phyloP scores from a whole-genome alignment of 257 asterid genomes.

The Buddleja alternifolia region DNA sequence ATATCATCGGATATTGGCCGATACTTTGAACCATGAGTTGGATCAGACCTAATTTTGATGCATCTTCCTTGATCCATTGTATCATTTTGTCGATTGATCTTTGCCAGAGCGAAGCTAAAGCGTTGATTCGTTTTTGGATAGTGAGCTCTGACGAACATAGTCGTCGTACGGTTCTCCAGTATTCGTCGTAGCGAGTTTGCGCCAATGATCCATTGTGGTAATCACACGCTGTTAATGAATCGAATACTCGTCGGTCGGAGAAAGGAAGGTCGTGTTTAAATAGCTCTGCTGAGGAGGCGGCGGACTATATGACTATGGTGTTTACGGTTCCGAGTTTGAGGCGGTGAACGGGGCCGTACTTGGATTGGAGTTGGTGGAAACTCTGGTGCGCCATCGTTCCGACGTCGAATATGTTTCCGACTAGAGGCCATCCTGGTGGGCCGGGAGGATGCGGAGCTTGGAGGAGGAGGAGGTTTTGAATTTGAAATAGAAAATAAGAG shows the following conservation, averaged over 20 bases:
- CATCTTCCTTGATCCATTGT: conserved; percentile 41
- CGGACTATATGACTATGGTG: conserved; percentile 36
- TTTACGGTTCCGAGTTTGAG: conserved; percentile 40
- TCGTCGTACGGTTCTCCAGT: conserved; percentile 44
- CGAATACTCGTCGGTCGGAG: conserved; percentile 30
- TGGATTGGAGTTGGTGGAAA: conserved; percentile 25
- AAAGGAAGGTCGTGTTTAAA: conserved; percentile 46
- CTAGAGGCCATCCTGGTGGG: conserved; percentile 48
- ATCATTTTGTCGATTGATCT: conserved; percentile 39
- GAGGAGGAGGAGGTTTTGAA: conserved; percentile 12
- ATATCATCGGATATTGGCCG: too few species aligned
- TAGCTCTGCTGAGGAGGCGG: conserved; percentile 43
- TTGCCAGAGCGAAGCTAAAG: conserved; percentile 24
- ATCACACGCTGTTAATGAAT: conserved; percentile 37
- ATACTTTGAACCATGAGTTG: too few species aligned
- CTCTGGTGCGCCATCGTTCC: conserved; percentile 38
- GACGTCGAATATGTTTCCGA: conserved; percentile 48
- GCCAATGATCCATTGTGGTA: conserved; percentile 36
- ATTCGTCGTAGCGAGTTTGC: conserved; percentile 33
- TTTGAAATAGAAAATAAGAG: not conserved
- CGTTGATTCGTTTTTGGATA: conserved; percentile 34
- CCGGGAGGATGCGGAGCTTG: conserved; percentile 42
- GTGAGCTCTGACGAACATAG: conserved; percentile 44
- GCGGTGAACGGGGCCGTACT: conserved; percentile 45
- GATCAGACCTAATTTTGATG: conserved; percentile 22